Base-by-base conservation (phyloP, 192 early-diverging fungal genomes). In the Mortierella alpina region DNA sequence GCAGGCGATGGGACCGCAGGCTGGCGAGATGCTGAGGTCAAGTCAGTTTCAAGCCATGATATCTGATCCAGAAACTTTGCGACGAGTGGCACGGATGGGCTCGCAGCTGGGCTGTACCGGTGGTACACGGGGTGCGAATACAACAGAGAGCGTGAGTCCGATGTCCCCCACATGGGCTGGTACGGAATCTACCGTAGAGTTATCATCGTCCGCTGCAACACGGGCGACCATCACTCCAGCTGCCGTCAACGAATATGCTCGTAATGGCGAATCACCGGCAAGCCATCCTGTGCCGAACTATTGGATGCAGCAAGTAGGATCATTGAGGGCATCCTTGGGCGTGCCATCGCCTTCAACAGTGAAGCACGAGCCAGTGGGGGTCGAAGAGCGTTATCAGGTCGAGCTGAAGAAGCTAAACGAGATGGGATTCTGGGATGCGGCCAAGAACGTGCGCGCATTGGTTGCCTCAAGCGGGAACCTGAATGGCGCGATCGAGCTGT, bases 381-480 rank as follows among this genome's bases (percentile, higher is more conserved):
- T 31, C 0, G 90, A 91, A 66, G 86, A 88, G 61, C 83, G 90
- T n/a, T 93, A 86, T 68, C 88, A 89, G 75, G 80, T 84, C 10
- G 94, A 98, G 84, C 85, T 97, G 54, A 91, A 92, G 78, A 91
- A 92, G 78, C 82, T 92, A 75, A 93, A 87, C 70, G 98, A 99
- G 31, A 99, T 99, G 98, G 98, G 98, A 9, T 95, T 99, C 79
- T 94, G 87, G 84, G 92, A 97, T 82, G 91, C 92, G 10, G 75
- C 87, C 42, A 91, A 95, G 82, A 99, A 99, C 76, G 91, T 99
- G 61, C 86, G 93, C 44, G 97, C 94, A 10, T 87, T 99, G 64
- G 81, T 87, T 22, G 79, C 88, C 41, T 90, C 94, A 10, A 84
- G 86, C 13, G 98, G 98, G 17, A 93, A 98, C 84, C 95, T 98